Percentiles rank a stretch among this genome's conserved stretches.
phyloP scores from a whole-genome alignment of 1,284 basidiomycete genomes.

The Moniliophthora roreri region DNA sequence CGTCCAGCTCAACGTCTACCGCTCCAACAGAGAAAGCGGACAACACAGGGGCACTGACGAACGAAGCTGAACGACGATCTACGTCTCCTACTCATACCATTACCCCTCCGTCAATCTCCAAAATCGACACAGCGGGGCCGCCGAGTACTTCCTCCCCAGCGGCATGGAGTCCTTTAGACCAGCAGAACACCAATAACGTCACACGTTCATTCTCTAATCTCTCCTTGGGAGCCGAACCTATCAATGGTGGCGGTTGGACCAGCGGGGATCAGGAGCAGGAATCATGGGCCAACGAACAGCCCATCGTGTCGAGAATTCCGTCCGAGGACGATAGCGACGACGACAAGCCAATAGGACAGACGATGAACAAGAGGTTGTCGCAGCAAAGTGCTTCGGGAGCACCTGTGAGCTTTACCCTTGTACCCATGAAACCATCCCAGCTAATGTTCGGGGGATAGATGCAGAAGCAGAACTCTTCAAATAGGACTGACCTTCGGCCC shows the following conservation, averaged over 20 bases:
- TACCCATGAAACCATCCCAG: neutral
- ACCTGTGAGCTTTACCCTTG: constrained; percentile 9
- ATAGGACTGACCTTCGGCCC: constrained; percentile 48
- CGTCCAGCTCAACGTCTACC: constrained; percentile 8
- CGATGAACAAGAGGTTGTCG: constrained; percentile 31
- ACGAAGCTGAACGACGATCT: no score
- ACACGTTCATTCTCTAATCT: constrained; percentile 55
- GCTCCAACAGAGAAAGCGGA: constrained; percentile 1
- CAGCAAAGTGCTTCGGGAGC: constrained; percentile 10
- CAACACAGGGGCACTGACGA: neutral
- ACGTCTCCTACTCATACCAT: neutral
- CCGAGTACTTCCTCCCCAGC: constrained; percentile 1
- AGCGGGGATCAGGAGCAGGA: constrained; percentile 49
- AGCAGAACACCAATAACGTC: constrained; percentile 22
- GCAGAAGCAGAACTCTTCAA: constrained; percentile 29
- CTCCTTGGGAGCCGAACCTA: constrained; percentile 55
- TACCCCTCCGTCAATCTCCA: neutral
- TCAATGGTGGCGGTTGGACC: constrained; percentile 25
- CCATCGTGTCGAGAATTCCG: constrained; percentile 16
- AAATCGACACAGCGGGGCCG: neutral
- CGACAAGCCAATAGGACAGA: constrained; percentile 69
- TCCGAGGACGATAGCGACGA: constrained; percentile 67
- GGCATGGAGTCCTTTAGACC: constrained; percentile 51
- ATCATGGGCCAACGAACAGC: constrained; percentile 36
- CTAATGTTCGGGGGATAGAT: constrained; percentile 12